Base-by-base conservation (phyloP, 768 basidiomycete genomes). In the Termitomyces sp. region DNA sequence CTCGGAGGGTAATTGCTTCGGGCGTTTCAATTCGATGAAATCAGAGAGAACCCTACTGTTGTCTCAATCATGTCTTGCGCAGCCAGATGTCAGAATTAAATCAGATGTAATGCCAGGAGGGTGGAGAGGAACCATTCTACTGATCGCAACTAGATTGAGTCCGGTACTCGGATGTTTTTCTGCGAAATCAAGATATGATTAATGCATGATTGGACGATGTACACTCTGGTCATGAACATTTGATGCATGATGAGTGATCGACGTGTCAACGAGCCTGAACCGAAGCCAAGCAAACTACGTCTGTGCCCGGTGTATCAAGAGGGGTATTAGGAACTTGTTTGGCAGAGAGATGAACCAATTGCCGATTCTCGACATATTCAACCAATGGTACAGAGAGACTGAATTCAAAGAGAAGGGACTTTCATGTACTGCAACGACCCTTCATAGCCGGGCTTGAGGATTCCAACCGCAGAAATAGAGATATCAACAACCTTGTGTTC, bases 71-170 rank as follows among this genome's bases (percentile, higher is more conserved):
- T 79, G 5, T 80, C 81, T 64, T 86, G 84, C 24, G 86, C 78
- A 28, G 76, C 82, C 20, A 87, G 72, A 67, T 85, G 84, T 36
- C 84, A 72, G 13, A 34, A 34, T 34, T 34, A 66, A 87, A 84
- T 3, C 85, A 76, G 45, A 87, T 16, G n/a, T n/a, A n/a, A n/a
- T n/a, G n/a, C 4, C 36, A 36, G 10, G 33, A 7, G 3, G 1
- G 68, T 16, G 85, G 84, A 13, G 81, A 83, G 4, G 83, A 85
- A 63, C 86, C 83, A 0, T 83, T 83, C 84, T 84, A 85, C 80
- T 57, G 36, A 24, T 51, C 15, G 13, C 22, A 36, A 12, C 28
- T 5, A 51, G 7, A 9, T 26, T 24, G 51, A 24, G 37, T n/a
- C 51, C 51, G 18, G 9, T 12, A 7, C 24, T 20, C 16, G n/a